Conservation (phyloP, 1,139 yeast species). For the Hansenula sp. region DNA sequence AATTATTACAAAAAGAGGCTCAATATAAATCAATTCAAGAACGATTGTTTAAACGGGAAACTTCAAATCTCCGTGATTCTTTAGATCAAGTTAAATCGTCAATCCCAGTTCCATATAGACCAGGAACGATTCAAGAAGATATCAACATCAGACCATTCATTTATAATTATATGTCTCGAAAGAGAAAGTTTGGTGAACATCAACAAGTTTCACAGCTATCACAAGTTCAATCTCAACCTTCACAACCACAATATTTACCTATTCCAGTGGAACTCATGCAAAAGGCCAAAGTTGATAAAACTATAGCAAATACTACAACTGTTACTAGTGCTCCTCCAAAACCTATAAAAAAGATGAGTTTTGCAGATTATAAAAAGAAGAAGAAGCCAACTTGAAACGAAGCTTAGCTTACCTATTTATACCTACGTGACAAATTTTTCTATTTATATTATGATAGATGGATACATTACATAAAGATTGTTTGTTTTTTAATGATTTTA, state of each 20-base stretch:
- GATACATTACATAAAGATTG: no score
- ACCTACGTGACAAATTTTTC: no score
- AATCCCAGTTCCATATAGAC: conserved; percentile 6
- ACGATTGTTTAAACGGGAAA: conserved; percentile 22
- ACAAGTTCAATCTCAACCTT: conserved; percentile 6
- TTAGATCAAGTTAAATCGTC: conserved; percentile 8
- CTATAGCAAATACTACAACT: not conserved
- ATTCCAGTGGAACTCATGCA: conserved; percentile 23
- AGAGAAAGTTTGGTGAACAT: conserved; percentile 5
- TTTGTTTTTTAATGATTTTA: no score
- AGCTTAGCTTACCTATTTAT: not conserved
- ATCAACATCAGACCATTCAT: conserved; percentile 16
- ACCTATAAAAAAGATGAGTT: conserved; percentile 59
- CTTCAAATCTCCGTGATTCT: conserved; percentile 13
- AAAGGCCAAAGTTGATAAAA: not conserved
- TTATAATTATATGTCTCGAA: conserved; percentile 15
- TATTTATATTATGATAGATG: no score
- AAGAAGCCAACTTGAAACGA: conserved; percentile 36
- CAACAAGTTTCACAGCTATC: not conserved
- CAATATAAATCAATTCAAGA: conserved; percentile 29
- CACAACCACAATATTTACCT: conserved; percentile 23
- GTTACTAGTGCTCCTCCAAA: conserved; percentile 5
- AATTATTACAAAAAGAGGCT: conserved; percentile 26
- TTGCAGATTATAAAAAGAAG: conserved; percentile 80
- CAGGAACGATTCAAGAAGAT: conserved; percentile 10